A percentile compares a stretch with the other conserved stretches of the same genome.
phyloP scores from a whole-genome alignment of 1,284 basidiomycete species.

The Leccinum subrobustum region DNA sequence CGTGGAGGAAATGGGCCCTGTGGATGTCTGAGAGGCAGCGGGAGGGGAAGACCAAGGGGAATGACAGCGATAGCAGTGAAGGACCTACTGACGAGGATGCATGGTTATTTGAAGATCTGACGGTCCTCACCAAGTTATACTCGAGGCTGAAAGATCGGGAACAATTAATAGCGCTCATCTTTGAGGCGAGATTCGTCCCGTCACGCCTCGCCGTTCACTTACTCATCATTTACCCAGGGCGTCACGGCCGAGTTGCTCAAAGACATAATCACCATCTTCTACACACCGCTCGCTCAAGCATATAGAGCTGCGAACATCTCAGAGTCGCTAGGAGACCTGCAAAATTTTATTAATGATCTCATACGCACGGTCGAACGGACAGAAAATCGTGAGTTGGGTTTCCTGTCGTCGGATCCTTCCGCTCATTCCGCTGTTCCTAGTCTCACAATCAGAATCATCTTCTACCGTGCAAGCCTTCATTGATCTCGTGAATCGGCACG shows the following conservation, averaged over 20 bases:
- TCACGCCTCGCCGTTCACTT: slow-evolving; percentile 1
- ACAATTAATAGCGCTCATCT: slow-evolving; percentile 90
- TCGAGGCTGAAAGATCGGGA: slow-evolving; percentile 86
- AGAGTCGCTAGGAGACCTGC: slow-evolving; percentile 89
- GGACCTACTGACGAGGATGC: slow-evolving; percentile 91
- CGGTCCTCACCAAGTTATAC: slow-evolving; percentile 76
- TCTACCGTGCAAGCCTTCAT: slow-evolving; percentile 93
- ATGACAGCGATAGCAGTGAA: slow-evolving; percentile 80
- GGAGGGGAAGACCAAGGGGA: slow-evolving; percentile 58
- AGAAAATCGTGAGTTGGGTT: slow-evolving; percentile 73
- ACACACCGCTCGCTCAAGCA: slow-evolving; percentile 95
- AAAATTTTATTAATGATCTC: slow-evolving; percentile 94
- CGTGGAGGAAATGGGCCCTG: slow-evolving; percentile 72
- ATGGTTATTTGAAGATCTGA: slow-evolving; percentile 92
- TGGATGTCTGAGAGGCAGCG: slow-evolving; percentile 67
- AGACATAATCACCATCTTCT: slow-evolving; percentile 99
- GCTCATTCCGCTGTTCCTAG: slow-evolving; percentile 40
- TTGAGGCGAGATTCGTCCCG: slow-evolving; percentile 63
- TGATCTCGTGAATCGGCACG: slow-evolving; percentile 90
- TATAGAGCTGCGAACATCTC: slow-evolving; percentile 98
- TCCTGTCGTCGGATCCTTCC: neutral
- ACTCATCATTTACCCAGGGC: slow-evolving; percentile 52
- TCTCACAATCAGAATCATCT: slow-evolving; percentile 81
- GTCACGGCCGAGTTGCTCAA: slow-evolving; percentile 94
- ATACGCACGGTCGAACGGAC: slow-evolving; percentile 92